These are phyloP conservation scores for Termitomyces sp. DNA, from an alignment of 768 basidiomycete species.

Conservation along the genomic window DNA sequence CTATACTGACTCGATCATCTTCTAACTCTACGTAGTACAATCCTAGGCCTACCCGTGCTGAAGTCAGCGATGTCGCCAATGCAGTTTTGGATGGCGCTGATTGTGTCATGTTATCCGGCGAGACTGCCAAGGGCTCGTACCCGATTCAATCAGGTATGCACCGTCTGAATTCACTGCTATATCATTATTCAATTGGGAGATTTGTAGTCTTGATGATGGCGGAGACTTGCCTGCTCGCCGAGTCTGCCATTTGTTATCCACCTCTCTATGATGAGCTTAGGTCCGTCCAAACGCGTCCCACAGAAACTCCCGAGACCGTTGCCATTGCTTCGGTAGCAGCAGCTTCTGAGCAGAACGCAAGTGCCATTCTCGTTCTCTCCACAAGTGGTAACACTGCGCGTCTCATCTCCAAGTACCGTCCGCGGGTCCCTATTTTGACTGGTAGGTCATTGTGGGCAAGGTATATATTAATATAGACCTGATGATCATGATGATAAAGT, in stretches of 20 bases:
- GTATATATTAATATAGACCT: not conserved
- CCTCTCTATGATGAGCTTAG: constrained; percentile 90
- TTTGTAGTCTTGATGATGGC: constrained; percentile 95
- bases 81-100: constrained; percentile 98
- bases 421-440: constrained; percentile 89
- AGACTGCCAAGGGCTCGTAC: constrained; percentile 97
- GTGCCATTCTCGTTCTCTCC: constrained; percentile 93
- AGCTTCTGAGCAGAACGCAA: constrained; percentile 90
- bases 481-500: constrained; percentile 42
- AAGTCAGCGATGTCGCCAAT: constrained; percentile 98
- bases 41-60: constrained; percentile 97
- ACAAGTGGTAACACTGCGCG: constrained; percentile 97
- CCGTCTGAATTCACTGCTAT: not conserved
- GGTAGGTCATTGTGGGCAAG: constrained; percentile 42
- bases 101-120: constrained; percentile 99
- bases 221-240: constrained; percentile 96
- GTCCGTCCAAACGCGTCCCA: constrained; percentile 77
- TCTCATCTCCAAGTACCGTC: constrained; percentile 94
- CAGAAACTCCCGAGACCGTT: constrained; percentile 92
- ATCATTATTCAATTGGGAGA: not conserved
- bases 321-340: constrained; percentile 96
- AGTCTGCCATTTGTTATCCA: constrained; percentile 92
- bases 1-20: not conserved
- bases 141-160: constrained; percentile 87
- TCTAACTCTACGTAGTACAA: constrained; percentile 63